These are phyloP conservation scores for Starmerella floricola DNA, from an alignment of 805 yeast species.

Conservation along the genomic window DNA sequence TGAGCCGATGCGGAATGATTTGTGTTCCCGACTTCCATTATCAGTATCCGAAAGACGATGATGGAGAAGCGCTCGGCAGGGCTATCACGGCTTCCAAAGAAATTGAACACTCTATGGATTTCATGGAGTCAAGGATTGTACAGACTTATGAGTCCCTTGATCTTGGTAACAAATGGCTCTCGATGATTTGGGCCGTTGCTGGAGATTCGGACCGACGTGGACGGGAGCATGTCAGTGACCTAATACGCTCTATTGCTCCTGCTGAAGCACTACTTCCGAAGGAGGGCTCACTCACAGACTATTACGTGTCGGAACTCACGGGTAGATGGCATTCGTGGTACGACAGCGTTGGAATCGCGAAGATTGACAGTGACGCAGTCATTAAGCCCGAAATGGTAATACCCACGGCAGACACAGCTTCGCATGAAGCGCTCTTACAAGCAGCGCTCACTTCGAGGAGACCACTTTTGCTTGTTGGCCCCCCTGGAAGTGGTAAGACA, in stretches of 20 bases:
- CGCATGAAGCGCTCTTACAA: constrained; percentile 51
- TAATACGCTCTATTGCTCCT: constrained; percentile 2
- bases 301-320: constrained; percentile 36
- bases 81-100: constrained; percentile 26
- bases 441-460: constrained; percentile 43
- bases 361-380: constrained; percentile 50
- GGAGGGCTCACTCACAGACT: constrained; percentile 30
- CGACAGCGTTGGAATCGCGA: constrained; percentile 9
- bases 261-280: background rate
- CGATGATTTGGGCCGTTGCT: constrained; percentile 51
- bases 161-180: constrained; percentile 26
- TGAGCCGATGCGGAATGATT: constrained; percentile 83
- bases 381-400: constrained; percentile 51
- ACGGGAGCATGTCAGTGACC: constrained; percentile 3
- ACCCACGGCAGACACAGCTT: constrained; percentile 66
- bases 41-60: background rate
- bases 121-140: constrained; percentile 31
- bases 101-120: constrained; percentile 43
- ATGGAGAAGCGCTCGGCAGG: background rate
- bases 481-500: constrained; percentile 95
- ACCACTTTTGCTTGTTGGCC: constrained; percentile 75
- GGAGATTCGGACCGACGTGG: constrained; percentile 37
- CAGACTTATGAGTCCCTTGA: constrained; percentile 32
- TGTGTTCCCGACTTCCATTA: constrained; percentile 33
- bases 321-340: constrained; percentile 38